phyloP scores from a whole-genome alignment of 2,329 filamentous ascomycete species.

The Fusarium sp. region DNA sequence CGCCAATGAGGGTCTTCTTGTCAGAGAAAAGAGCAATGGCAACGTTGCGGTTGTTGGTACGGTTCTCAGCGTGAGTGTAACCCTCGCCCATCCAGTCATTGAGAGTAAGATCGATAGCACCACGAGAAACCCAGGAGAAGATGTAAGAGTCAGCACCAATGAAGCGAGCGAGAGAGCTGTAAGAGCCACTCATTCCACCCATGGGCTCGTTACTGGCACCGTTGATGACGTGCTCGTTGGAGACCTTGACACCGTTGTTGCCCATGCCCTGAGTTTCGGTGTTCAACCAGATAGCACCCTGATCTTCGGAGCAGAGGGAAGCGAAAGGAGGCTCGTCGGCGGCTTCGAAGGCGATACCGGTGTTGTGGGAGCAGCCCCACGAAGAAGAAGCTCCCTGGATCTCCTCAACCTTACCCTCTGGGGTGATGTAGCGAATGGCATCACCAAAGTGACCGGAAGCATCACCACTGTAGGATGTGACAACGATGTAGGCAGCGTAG shows the following conservation, averaged over 20 bases:
- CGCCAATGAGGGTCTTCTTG: slow-evolving; percentile 64
- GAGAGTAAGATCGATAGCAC: slow-evolving; percentile 61
- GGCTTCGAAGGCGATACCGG: slow-evolving; percentile 69
- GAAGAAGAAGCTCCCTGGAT: slow-evolving; percentile 63
- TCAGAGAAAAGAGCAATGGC: slow-evolving; percentile 65
- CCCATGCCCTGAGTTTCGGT: slow-evolving; percentile 66
- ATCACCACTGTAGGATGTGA: slow-evolving; percentile 64
- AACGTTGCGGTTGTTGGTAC: slow-evolving; percentile 67
- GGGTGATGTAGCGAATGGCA: slow-evolving; percentile 55
- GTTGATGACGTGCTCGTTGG: slow-evolving; percentile 70
- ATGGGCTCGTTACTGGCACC: slow-evolving; percentile 66
- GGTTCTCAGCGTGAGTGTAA: slow-evolving; percentile 61
- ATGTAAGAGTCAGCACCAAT: slow-evolving; percentile 62
- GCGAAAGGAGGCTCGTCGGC: slow-evolving; percentile 67
- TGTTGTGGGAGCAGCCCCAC: slow-evolving; percentile 73
- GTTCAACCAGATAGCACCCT: slow-evolving; percentile 72
- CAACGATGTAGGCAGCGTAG: slow-evolving; percentile 70
- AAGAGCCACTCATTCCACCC: slow-evolving; percentile 71
- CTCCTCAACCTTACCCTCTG: slow-evolving; percentile 59
- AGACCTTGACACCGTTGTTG: slow-evolving; percentile 63
- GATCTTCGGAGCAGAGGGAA: slow-evolving; percentile 68
- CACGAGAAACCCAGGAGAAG: slow-evolving; percentile 70
- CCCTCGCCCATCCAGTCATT: slow-evolving; percentile 68
- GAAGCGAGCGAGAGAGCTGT: slow-evolving; percentile 66
- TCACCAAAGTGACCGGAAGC: slow-evolving; percentile 68